phyloP scores from a whole-genome alignment of 768 basidiomycete species.

The Coprinopsis sp. region DNA sequence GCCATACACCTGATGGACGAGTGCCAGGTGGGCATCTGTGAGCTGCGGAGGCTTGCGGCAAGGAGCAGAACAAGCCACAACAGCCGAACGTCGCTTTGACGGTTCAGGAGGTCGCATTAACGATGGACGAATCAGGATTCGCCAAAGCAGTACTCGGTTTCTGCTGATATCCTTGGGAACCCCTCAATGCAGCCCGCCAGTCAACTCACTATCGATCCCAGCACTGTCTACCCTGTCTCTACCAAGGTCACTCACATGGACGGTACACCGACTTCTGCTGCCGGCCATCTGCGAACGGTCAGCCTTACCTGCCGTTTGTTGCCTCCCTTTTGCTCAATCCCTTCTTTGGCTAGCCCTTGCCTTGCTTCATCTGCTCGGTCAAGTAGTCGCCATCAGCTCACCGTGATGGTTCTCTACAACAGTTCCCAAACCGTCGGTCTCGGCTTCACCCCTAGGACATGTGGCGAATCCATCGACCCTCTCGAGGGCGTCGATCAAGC shows the following conservation, averaged over 20 bases:
- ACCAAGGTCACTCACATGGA: conserved; percentile 42
- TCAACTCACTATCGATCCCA: conserved; percentile 48
- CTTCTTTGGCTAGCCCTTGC: conserved; percentile 24
- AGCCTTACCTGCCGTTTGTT: not conserved
- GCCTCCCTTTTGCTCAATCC: conserved; percentile 1
- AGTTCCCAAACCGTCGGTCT: conserved; percentile 40
- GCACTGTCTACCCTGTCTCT: conserved; percentile 33
- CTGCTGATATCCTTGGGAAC: not conserved
- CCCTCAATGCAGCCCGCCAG: conserved; percentile 36
- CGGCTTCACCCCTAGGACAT: conserved; percentile 44
- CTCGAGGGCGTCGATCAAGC: conserved; percentile 22
- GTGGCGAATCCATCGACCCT: conserved; percentile 47
- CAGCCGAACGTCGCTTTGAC: conserved; percentile 44
- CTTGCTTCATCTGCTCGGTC: conserved; percentile 31
- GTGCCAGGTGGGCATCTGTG: conserved; percentile 61
- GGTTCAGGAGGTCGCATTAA: conserved; percentile 70
- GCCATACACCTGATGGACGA: conserved; percentile 48
- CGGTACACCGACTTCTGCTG: conserved; percentile 55
- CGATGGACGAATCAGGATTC: conserved; percentile 42
- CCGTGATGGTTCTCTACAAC: conserved; percentile 1
- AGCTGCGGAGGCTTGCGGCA: conserved; percentile 41
- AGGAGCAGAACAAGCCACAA: conserved; percentile 23
- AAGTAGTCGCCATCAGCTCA: conserved; percentile 24
- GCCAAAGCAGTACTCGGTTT: conserved; percentile 17
- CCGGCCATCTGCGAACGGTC: conserved; percentile 16